Evolutionary conservation across 2,329 filamentous ascomycete species (phyloP).

Genomic region (Penicillium sp.): DNA sequence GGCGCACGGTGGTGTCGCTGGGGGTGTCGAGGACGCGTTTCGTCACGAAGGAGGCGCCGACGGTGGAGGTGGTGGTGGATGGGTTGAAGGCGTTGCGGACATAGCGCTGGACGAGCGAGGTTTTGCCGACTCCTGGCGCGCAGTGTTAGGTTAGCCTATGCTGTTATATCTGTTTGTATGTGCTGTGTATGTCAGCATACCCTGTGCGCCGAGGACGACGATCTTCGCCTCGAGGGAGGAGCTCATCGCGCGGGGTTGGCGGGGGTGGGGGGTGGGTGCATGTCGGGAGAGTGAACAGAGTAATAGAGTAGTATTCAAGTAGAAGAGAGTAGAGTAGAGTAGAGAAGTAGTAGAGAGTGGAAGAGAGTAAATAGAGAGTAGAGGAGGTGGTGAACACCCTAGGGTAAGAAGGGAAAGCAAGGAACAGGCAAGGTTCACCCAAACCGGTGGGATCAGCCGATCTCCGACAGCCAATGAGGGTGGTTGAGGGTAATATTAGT

Average conservation of each 20-base stretch:
- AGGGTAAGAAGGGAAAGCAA: neutral
- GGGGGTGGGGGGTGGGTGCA: conserved; percentile 15
- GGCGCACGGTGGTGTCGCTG: conserved; percentile 81
- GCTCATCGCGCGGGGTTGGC: conserved; percentile 46
- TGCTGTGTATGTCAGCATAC: conserved; percentile 35
- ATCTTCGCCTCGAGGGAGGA: conserved; percentile 58
- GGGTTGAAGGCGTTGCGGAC: conserved; percentile 50
- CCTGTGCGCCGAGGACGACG: conserved; percentile 57
- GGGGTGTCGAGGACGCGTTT: conserved; percentile 82
- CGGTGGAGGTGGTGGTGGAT: conserved; percentile 63
- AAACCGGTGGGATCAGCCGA: neutral
- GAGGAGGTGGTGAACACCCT: too few relatives aligned
- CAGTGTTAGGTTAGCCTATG: conserved; percentile 9
- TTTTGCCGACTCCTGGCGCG: conserved; percentile 56
- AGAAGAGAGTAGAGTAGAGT: neutral
- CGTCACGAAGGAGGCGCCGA: conserved; percentile 78
- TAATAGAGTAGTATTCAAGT: neutral
- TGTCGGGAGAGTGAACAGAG: neutral
- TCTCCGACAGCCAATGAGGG: too few relatives aligned
- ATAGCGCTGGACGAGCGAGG: conserved; percentile 56
- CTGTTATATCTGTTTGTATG: neutral
- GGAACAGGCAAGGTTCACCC: neutral
- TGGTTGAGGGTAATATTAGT: too few relatives aligned
- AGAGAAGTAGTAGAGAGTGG: neutral
- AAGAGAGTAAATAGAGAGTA: neutral